Conservation (phyloP, 257 asterid species). For the Oldenlandia corymbosa region DNA sequence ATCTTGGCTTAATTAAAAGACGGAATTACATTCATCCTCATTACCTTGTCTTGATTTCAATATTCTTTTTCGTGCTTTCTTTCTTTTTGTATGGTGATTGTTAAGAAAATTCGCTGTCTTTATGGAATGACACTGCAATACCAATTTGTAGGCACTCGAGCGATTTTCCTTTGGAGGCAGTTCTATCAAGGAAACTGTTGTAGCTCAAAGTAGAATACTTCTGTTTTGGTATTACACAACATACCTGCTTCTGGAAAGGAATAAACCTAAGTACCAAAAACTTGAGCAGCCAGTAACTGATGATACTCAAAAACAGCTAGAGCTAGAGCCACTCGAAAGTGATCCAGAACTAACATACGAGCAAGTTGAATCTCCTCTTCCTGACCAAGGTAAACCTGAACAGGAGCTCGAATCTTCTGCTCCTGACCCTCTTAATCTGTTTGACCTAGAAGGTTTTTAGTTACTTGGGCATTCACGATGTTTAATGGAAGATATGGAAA, state of each 20-base stretch:
- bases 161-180: slow-evolving; percentile 79
- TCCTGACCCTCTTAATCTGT: slow-evolving; percentile 70
- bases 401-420: slow-evolving; percentile 62
- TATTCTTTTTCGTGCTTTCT: too few species aligned
- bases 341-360: slow-evolving; percentile 35
- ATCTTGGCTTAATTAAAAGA: too few species aligned
- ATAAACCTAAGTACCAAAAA: slow-evolving; percentile 79
- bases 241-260: slow-evolving; percentile 83
- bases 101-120: neutral
- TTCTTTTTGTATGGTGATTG: neutral
- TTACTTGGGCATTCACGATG: slow-evolving; percentile 45
- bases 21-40: neutral
- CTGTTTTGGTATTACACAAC: slow-evolving; percentile 88
- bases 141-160: slow-evolving; percentile 58
- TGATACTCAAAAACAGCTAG: slow-evolving; percentile 29
- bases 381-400: slow-evolving; percentile 76
- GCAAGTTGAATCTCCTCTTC: slow-evolving; percentile 42
- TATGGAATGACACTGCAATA: neutral
- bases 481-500: slow-evolving; percentile 47
- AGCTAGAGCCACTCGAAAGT: slow-evolving; percentile 45
- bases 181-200: slow-evolving; percentile 57
- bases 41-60: too few species aligned
- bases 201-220: slow-evolving; percentile 81
- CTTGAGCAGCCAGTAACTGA: slow-evolving; percentile 51
- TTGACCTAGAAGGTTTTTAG: slow-evolving; percentile 79